Base-by-base conservation (phyloP, 139 green algal genomes). In the Picochlorum sp. region DNA sequence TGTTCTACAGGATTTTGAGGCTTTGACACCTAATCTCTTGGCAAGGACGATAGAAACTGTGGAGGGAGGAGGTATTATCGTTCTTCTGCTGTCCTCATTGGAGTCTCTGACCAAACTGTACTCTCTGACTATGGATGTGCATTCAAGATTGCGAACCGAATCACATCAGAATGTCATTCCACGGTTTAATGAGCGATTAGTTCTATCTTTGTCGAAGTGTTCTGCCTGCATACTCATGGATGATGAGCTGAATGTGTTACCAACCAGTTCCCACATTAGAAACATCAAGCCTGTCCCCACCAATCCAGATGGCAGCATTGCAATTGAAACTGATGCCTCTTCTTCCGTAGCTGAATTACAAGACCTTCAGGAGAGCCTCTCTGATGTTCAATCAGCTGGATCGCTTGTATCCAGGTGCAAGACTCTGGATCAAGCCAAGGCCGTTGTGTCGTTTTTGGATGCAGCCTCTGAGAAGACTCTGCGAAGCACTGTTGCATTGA, bases 1-100 rank as follows among this genome's bases (percentile, higher is more conserved):
- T n/a, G 91, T 98, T 9, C 82, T 98, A 36, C 84, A 98, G 85
- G 93, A 99, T 68, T 99, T 99, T 81, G 93, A 99, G 77, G 89
- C 90, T 2, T 56, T 99, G n/a, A 98, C 89, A 0, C 93, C 93
- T 52, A 98, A 98, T 70, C 74, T 99, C 53, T 72, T 99, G 63
- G 93, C 91, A 0, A 79, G 90, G 44, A 97, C 93, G 1, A 83
- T 98, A 3, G 91, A 99, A 82, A 98, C 93, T 3, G 91, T 99
- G 44, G 90, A 97, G 72, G 93, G 93, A 36, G 93, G 93, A 26
- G 93, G 93, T 43, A 74, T 96, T 29, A 75, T 98, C 18, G 81
- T 98, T 14, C 51, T 99, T 65, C 81, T 99, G 49, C 77, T 99
- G 18, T 87, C 67, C 57, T 86, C 68, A 44, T 75, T 99, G 24